phyloP scores from a whole-genome alignment of 148 eudicot genomes.

The Camellia granthamiana region DNA sequence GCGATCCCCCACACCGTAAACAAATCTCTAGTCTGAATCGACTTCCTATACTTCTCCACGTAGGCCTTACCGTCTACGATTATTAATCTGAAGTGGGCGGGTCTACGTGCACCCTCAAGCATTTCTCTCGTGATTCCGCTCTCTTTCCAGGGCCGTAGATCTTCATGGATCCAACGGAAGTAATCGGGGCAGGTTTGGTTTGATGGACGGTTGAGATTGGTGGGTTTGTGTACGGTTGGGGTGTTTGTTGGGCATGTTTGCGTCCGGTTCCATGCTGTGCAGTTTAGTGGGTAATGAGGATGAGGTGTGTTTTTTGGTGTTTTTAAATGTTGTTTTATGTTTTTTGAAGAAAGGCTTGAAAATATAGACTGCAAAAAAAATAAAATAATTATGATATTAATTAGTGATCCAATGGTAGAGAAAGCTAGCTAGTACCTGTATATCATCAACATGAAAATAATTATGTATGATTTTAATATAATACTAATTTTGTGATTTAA shows the following conservation, averaged over 20 bases:
- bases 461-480: too few relatives aligned
- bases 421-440: too few relatives aligned
- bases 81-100: conserved; percentile 62
- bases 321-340: too few relatives aligned
- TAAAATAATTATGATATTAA: too few relatives aligned
- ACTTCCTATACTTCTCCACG: conserved; percentile 52
- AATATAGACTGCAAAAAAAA: too few relatives aligned
- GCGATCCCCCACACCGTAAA: conserved; percentile 77
- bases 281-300: conserved; percentile 23
- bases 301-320: neutral
- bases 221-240: conserved; percentile 24
- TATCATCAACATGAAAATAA: too few relatives aligned
- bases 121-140: conserved; percentile 61
- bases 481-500: too few relatives aligned
- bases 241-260: conserved; percentile 46
- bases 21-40: conserved; percentile 61
- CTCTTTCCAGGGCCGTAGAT: conserved; percentile 62
- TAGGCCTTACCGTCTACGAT: conserved; percentile 58
- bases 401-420: too few relatives aligned
- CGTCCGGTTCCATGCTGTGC: conserved; percentile 31
- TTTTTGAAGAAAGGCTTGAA: too few relatives aligned
- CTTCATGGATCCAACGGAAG: conserved; percentile 92
- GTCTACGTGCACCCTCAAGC: conserved; percentile 54
- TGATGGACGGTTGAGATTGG: conserved; percentile 22
- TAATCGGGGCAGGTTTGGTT: conserved; percentile 56